These are phyloP conservation scores for Leptographium galeiforme DNA, from an alignment of 2,329 filamentous ascomycete genomes.

Conservation along the genomic window DNA sequence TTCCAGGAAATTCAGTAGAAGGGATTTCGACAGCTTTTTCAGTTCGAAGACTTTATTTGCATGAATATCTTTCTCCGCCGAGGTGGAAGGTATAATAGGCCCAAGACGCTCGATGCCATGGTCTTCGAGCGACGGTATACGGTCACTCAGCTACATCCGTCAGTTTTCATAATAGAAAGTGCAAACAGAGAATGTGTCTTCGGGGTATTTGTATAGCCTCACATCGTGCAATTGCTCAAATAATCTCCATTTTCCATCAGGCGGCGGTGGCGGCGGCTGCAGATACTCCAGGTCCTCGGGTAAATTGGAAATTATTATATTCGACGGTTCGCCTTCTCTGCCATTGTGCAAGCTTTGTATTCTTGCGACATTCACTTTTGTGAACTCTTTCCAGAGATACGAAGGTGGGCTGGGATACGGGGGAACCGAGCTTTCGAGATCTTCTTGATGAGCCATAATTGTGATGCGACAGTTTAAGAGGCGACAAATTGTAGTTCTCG, in stretches of 20 bases:
- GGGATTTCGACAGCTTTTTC: slow-evolving; percentile 66
- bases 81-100: slow-evolving; percentile 28
- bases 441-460: slow-evolving; percentile 45
- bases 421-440: slow-evolving; percentile 1
- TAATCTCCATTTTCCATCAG: slow-evolving; percentile 54
- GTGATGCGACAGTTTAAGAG: too few relatives aligned
- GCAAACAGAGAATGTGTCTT: neutral
- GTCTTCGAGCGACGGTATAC: slow-evolving; percentile 53
- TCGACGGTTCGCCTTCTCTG: slow-evolving; percentile 21
- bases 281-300: slow-evolving; percentile 63
- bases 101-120: slow-evolving; percentile 57
- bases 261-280: slow-evolving; percentile 66
- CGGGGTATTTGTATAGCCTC: neutral
- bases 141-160: slow-evolving; percentile 38
- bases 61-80: slow-evolving; percentile 30
- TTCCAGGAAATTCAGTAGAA: slow-evolving; percentile 81
- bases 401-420: slow-evolving; percentile 60
- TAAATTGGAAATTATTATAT: slow-evolving; percentile 28
- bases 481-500: too few relatives aligned
- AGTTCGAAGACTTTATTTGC: slow-evolving; percentile 54
- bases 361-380: slow-evolving; percentile 54
- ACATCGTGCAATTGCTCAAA: slow-evolving; percentile 57
- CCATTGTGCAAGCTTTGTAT: slow-evolving; percentile 28
- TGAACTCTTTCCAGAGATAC: slow-evolving; percentile 83
- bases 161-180: neutral